These are phyloP conservation scores for Talaromyces islandicus DNA, from an alignment of 2,329 filamentous ascomycete species.

Conservation along the genomic window DNA sequence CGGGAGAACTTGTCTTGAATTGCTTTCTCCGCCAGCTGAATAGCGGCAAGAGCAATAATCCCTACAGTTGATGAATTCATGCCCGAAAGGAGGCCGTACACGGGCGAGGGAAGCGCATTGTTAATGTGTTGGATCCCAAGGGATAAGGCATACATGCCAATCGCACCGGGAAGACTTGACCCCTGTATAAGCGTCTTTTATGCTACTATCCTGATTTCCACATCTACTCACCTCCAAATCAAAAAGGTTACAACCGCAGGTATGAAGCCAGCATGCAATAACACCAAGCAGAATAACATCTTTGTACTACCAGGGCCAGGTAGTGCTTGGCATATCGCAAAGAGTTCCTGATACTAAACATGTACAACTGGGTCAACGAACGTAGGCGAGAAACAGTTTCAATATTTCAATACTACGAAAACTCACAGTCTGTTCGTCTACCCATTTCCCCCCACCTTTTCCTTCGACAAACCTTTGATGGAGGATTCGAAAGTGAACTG, in stretches of 20 bases:
- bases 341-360: conserved; percentile 62
- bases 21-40: conserved; percentile 54
- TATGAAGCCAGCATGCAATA: conserved; percentile 56
- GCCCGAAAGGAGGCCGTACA: conserved; percentile 65
- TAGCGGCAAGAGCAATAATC: conserved; percentile 63
- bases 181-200: too few species aligned
- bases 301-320: conserved; percentile 66
- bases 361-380: too few species aligned
- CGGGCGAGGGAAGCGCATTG: conserved; percentile 53
- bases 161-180: conserved; percentile 56
- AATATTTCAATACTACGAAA: conserved; percentile 34
- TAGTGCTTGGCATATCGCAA: conserved; percentile 62
- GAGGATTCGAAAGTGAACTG: conserved; percentile 65
- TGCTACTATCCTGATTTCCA: too few species aligned
- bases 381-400: not conserved
- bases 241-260: conserved; percentile 56
- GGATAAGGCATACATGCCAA: conserved; percentile 64
- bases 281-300: conserved; percentile 62
- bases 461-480: conserved; percentile 56
- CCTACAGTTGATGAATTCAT: conserved; percentile 68
- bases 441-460: conserved; percentile 48
- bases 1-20: conserved; percentile 60
- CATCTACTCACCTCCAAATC: conserved; percentile 55
- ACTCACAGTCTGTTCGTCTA: conserved; percentile 58
- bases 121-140: conserved; percentile 58